Base-by-base conservation (phyloP, 805 yeast species). In the Pichia sporocuriosa region DNA sequence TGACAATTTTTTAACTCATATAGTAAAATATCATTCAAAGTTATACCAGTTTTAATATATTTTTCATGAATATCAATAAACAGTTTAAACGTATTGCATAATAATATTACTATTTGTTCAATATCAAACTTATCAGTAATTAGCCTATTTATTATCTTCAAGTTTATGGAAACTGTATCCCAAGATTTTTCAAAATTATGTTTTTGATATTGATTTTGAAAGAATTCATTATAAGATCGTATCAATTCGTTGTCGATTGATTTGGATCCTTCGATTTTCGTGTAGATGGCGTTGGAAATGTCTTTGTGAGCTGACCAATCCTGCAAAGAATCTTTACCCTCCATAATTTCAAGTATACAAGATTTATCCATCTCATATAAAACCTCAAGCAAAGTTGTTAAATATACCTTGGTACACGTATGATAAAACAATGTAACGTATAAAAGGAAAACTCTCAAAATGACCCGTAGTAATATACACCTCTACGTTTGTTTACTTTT, bases 401-500 rank as follows among this genome's bases (percentile, higher is more conserved):
- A n/a, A n/a, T n/a, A n/a, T n/a, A n/a, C n/a, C n/a, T n/a, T n/a
- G n/a, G n/a, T n/a, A n/a, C n/a, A n/a, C n/a, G n/a, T n/a, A n/a
- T n/a, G n/a, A n/a, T n/a, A n/a, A n/a, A n/a, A n/a, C n/a, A n/a
- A n/a, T n/a, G n/a, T n/a, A n/a, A n/a, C n/a, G n/a, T n/a, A n/a
- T n/a, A n/a, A n/a, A n/a, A n/a, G n/a, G n/a, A n/a, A n/a, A n/a
- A n/a, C n/a, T n/a, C n/a, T n/a, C n/a, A n/a, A n/a, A n/a, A n/a
- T n/a, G n/a, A n/a, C n/a, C n/a, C n/a, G n/a, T n/a, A n/a, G n/a
- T n/a, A n/a, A n/a, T n/a, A n/a, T 35, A 30, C 23, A 9, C 6
- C 22, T 11, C 7, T 32, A 19, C 6, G 12, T 31, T 31, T 35
- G 21, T 35, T 35, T 35, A 35, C 38, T n/a, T 35, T 35, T 35